Conservation (phyloP, 805 yeast genomes). For the Spathaspora gorwiae region DNA sequence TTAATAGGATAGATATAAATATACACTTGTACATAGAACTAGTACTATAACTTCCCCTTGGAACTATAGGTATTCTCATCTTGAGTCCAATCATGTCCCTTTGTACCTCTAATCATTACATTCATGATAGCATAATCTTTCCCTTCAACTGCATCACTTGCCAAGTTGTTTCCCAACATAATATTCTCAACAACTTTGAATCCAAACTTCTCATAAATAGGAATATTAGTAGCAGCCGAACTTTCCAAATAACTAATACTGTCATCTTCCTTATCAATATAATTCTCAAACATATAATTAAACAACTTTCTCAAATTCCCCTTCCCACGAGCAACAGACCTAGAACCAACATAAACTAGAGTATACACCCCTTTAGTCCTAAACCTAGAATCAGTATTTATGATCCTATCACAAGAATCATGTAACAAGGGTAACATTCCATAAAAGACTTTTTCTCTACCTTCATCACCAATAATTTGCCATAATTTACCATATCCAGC, state of each 20-base stretch:
- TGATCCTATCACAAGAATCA: conserved; percentile 42
- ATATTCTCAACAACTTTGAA: conserved; percentile 48
- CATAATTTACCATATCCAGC: conserved; percentile 52
- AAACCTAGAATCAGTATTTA: conserved; percentile 37
- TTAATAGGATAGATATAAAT: neutral
- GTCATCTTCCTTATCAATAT: conserved; percentile 38
- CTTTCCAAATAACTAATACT: conserved; percentile 48
- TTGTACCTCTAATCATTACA: conserved; percentile 38
- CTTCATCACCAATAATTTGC: conserved; percentile 43
- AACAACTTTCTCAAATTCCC: conserved; percentile 51
- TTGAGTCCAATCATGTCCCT: conserved; percentile 32
- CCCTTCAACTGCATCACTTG: conserved; percentile 27
- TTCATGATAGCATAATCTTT: conserved; percentile 39
- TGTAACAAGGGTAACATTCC: conserved; percentile 50
- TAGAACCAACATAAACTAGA: conserved; percentile 45
- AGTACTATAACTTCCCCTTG: conserved; percentile 10
- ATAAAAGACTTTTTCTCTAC: conserved; percentile 46
- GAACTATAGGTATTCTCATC: conserved; percentile 11
- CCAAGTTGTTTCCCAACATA: conserved; percentile 32
- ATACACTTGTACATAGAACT: too few relatives aligned
- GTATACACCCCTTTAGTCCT: conserved; percentile 34
- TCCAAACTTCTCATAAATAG: conserved; percentile 51
- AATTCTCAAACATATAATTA: conserved; percentile 43
- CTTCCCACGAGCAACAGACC: conserved; percentile 46
- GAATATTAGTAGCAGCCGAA: conserved; percentile 42